These are phyloP conservation scores for Scleromitrula shiraiana DNA, from an alignment of 2,329 filamentous ascomycete genomes.

Conservation along the genomic window DNA sequence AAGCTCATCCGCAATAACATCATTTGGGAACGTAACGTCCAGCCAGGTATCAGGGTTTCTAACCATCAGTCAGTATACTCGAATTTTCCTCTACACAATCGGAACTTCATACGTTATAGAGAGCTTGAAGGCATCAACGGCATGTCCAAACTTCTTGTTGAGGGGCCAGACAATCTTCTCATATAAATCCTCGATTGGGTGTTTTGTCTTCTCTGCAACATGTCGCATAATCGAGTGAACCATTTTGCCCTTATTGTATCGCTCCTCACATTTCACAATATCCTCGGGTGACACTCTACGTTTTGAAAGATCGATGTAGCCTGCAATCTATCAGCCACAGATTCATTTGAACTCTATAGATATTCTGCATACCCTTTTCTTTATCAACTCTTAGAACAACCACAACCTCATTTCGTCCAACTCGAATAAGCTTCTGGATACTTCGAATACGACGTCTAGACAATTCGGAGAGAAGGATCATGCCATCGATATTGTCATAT, in stretches of 20 bases:
- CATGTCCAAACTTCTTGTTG: constrained; percentile 95
- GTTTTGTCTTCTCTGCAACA: constrained; percentile 92
- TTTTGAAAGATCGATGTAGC: constrained; percentile 98
- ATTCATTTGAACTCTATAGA: not conserved
- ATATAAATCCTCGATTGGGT: constrained; percentile 91
- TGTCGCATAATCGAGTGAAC: constrained; percentile 99
- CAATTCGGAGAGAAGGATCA: constrained; percentile 97
- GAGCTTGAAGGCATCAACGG: constrained; percentile 97
- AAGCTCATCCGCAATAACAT: constrained; percentile 79
- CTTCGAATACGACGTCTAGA: constrained; percentile 96
- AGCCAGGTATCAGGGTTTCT: constrained; percentile 95
- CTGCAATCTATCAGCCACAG: constrained; percentile 32
- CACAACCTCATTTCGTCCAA: constrained; percentile 96
- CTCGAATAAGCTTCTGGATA: constrained; percentile 98
- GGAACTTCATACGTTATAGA: constrained; percentile 72
- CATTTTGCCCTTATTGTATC: constrained; percentile 99
- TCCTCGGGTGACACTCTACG: constrained; percentile 96
- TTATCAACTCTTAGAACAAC: constrained; percentile 98
- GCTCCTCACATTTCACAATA: constrained; percentile 96
- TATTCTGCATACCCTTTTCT: constrained; percentile 67
- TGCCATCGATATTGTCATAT: constrained; percentile 99
- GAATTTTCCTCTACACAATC: constrained; percentile 1
- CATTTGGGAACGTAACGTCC: constrained; percentile 80
- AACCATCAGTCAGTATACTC: constrained; percentile 15
- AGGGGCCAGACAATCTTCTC: constrained; percentile 93